These are phyloP conservation scores for Entomortierella chlamydospora DNA, from an alignment of 192 early-diverging fungal species.

Conservation along the genomic window DNA sequence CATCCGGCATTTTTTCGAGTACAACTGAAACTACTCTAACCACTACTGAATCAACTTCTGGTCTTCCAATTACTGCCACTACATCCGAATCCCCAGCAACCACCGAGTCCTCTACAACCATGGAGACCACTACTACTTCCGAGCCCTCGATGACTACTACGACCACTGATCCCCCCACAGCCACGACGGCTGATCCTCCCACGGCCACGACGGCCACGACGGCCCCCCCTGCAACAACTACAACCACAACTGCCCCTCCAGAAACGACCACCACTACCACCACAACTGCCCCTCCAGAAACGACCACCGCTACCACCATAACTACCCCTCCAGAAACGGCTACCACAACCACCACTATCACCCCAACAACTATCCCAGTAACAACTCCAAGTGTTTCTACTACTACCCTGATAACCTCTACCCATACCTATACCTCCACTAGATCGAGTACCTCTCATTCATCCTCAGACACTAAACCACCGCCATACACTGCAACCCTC, in stretches of 20 bases:
- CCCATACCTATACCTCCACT: too few relatives aligned
- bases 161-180: not conserved
- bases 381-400: too few relatives aligned
- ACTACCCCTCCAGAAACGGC: not conserved
- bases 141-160: not conserved
- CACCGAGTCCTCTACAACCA: not conserved
- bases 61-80: not conserved
- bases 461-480: not conserved
- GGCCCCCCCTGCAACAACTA: not conserved
- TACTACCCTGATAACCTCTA: too few relatives aligned
- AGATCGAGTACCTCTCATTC: not conserved
- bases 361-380: not conserved
- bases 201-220: not conserved
- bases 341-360: conserved; percentile 3
- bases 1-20: too few relatives aligned
- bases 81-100: conserved; percentile 1
- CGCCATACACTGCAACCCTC: not conserved
- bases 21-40: not conserved
- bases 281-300: not conserved
- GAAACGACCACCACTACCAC: conserved; percentile 10
- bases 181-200: not conserved
- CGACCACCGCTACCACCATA: conserved; percentile 1
- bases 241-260: not conserved
- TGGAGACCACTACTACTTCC: not conserved
- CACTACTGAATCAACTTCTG: not conserved